Conservation (phyloP, 768 basidiomycete species). For the Cyclocybe aegerita region DNA sequence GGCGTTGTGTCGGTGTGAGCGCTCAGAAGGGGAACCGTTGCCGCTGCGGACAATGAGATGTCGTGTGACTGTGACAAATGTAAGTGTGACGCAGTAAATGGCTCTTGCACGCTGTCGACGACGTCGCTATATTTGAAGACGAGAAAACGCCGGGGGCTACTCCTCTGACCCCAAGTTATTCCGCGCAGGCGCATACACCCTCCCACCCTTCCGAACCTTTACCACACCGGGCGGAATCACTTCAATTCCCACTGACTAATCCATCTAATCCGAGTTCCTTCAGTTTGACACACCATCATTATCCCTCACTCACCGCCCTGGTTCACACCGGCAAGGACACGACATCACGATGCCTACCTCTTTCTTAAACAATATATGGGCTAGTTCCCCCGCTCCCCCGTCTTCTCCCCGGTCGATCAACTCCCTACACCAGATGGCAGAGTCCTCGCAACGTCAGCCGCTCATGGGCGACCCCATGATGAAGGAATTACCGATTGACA, state of each 20-base stretch:
- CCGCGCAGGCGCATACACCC: conserved; percentile 22
- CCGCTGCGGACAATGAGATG: too few relatives aligned
- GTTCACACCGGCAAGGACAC: conserved; percentile 4
- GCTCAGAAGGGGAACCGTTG: too few relatives aligned
- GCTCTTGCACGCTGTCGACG: background rate
- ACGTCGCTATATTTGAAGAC: background rate
- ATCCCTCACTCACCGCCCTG: conserved; percentile 3
- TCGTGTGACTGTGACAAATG: background rate
- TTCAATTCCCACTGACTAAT: conserved; percentile 14
- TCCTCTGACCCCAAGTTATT: conserved; percentile 3
- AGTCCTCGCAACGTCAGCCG: conserved; percentile 6
- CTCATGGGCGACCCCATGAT: conserved; percentile 19
- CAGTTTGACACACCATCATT: conserved; percentile 9
- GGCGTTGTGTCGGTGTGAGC: too few relatives aligned
- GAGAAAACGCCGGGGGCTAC: background rate
- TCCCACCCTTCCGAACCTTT: background rate
- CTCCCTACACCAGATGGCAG: background rate
- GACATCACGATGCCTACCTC: conserved; percentile 3
- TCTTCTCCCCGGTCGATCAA: conserved; percentile 3
- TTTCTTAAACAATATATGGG: conserved; percentile 9
- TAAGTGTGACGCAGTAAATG: background rate
- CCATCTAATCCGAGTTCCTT: conserved; percentile 3
- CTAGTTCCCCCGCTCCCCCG: conserved; percentile 8
- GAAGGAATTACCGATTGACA: conserved; percentile 23
- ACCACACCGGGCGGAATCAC: background rate